Percentiles rank a stretch among this genome's conserved stretches.
Evolutionary conservation across 2,329 filamentous ascomycete species (phyloP).

Genomic region (Alternaria conjuncta): DNA sequence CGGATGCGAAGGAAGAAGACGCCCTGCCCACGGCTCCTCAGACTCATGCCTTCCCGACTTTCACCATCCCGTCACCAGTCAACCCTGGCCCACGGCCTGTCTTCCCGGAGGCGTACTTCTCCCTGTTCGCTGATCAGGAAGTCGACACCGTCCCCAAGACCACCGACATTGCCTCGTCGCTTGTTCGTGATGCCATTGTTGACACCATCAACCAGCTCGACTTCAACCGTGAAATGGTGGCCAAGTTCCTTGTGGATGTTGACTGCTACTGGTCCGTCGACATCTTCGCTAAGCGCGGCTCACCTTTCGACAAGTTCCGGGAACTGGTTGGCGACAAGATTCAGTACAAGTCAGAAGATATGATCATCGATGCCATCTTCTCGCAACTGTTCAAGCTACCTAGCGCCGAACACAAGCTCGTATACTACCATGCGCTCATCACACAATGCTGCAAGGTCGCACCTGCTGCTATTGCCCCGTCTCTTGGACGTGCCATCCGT

Average conservation of each 20-base stretch:
- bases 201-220: conserved; percentile 95
- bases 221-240: conserved; percentile 87
- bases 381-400: conserved; percentile 92
- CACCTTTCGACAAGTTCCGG: conserved; percentile 86
- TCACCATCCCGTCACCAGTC: conserved; percentile 77
- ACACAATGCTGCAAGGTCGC: conserved; percentile 96
- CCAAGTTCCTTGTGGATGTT: conserved; percentile 88
- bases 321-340: conserved; percentile 69
- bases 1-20: conserved; percentile 62
- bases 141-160: conserved; percentile 85
- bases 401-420: conserved; percentile 85
- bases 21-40: conserved; percentile 55
- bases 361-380: conserved; percentile 96
- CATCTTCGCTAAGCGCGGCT: conserved; percentile 93
- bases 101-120: conserved; percentile 93
- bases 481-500: conserved; percentile 88
- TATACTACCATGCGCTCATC: conserved; percentile 95
- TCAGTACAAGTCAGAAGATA: conserved; percentile 97
- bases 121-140: conserved; percentile 87
- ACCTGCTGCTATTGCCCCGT: conserved; percentile 94
- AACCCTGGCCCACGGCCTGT: conserved; percentile 75
- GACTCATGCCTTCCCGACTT: conserved; percentile 79
- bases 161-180: conserved; percentile 76
- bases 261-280: conserved; percentile 91
- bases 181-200: conserved; percentile 83